phyloP scores from a whole-genome alignment of 176 grass and related monocot genomes.

The Aegilops sharonensis region DNA sequence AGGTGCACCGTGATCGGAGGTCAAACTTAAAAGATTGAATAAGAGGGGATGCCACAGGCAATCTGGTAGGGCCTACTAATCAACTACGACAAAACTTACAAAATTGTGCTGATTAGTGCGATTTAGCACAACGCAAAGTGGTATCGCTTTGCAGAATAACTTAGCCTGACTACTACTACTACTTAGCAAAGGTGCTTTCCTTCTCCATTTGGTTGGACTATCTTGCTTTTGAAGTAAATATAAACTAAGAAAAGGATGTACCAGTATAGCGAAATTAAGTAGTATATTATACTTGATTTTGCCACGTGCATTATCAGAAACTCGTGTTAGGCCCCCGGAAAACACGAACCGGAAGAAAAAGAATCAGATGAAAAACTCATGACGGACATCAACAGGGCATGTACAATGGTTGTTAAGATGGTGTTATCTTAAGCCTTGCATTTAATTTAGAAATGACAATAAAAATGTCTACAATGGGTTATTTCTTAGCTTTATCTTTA shows the following conservation, averaged over 20 bases:
- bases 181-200: not conserved
- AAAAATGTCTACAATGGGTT: no score
- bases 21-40: constrained; percentile 6
- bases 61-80: constrained; percentile 25
- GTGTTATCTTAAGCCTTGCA: no score
- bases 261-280: not conserved
- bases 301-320: not conserved
- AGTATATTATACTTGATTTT: not conserved
- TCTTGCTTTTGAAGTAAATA: not conserved
- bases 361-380: no score
- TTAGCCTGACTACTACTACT: not conserved
- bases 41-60: not conserved
- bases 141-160: not conserved
- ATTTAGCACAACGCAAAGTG: constrained; percentile 24
- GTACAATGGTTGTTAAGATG: no score
- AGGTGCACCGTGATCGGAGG: not conserved
- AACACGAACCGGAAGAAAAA: no score
- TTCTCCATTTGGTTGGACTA: not conserved
- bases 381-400: no score
- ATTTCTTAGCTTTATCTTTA: no score
- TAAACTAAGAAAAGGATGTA: no score
- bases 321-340: not conserved
- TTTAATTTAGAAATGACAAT: no score
- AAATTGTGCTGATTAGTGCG: constrained; percentile 21
- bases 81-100: not conserved